Percentiles rank a stretch among this genome's conserved stretches.
phyloP scores from a whole-genome alignment of 1,284 basidiomycete species.

The Lignosus rhinocerotis region DNA sequence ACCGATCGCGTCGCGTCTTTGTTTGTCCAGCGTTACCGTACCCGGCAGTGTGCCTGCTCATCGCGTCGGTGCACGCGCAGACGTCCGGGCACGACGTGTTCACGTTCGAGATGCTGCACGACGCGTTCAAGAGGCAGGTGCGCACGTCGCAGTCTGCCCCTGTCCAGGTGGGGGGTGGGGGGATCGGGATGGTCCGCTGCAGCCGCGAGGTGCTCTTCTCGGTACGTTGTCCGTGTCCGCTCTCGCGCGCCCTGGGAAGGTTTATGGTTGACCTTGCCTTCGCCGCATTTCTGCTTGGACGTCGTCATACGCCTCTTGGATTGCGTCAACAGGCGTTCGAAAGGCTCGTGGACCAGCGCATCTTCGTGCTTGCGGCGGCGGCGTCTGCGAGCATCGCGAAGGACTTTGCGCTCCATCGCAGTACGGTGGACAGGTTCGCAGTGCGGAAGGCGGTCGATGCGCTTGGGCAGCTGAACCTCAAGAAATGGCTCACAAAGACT shows the following conservation, averaged over 20 bases:
- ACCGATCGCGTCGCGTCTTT: neutral
- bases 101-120: conserved; percentile 80
- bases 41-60: conserved; percentile 67
- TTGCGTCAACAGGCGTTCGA: conserved; percentile 62
- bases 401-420: conserved; percentile 71
- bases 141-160: conserved; percentile 69
- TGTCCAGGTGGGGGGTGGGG: conserved; percentile 69
- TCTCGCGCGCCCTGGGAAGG: neutral
- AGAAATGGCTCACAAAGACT: conserved; percentile 72
- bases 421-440: conserved; percentile 53
- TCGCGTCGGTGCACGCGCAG: conserved; percentile 65
- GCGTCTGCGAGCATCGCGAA: conserved; percentile 48
- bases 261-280: neutral
- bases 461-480: conserved; percentile 67
- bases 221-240: conserved; percentile 42
- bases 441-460: conserved; percentile 67
- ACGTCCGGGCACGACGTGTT: conserved; percentile 67
- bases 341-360: conserved; percentile 48
- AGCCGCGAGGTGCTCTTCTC: conserved; percentile 59
- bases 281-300: neutral
- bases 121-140: conserved; percentile 66
- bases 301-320: neutral
- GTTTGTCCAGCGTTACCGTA: conserved; percentile 57
- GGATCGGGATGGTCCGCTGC: conserved; percentile 73
- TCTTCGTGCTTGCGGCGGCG: conserved; percentile 52